These are phyloP conservation scores for Rubus idaeus DNA, from an alignment of 306 rosid species.

Conservation along the genomic window DNA sequence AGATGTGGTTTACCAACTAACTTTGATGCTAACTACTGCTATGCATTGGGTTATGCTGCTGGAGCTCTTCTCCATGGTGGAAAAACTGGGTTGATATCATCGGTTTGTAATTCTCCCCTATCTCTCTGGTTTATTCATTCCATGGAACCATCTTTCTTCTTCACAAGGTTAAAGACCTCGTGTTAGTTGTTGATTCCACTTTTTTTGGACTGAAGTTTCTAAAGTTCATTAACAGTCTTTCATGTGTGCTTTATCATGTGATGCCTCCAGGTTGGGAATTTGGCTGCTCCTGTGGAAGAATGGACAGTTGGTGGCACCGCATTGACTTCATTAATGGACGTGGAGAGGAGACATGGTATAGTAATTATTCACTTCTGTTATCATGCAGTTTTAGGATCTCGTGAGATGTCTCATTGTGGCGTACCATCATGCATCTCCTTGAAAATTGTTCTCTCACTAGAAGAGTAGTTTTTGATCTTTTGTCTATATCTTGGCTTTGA, in stretches of 20 bases:
- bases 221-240: background rate
- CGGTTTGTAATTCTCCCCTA: slow-evolving; percentile 54
- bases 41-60: slow-evolving; percentile 93
- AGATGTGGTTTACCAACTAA: slow-evolving; percentile 98
- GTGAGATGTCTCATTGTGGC: background rate
- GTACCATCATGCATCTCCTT: background rate
- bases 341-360: slow-evolving; percentile 97
- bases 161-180: background rate
- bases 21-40: slow-evolving; percentile 89
- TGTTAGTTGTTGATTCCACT: background rate
- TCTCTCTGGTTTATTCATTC: background rate
- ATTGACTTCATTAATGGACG: slow-evolving; percentile 89
- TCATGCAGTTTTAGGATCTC: background rate
- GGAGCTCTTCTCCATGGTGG: slow-evolving; percentile 94
- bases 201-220: background rate
- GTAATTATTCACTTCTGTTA: background rate
- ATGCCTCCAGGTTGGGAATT: slow-evolving; percentile 72
- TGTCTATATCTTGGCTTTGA: background rate
- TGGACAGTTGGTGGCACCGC: slow-evolving; percentile 98
- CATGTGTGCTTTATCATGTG: slow-evolving; percentile 16
- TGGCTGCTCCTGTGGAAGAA: slow-evolving; percentile 86
- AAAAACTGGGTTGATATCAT: slow-evolving; percentile 91
- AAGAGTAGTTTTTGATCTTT: too few species aligned
- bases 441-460: background rate
- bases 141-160: slow-evolving; percentile 1